These are phyloP conservation scores for Yamadazyma taylorii DNA, from an alignment of 1,139 yeast species.

Conservation along the genomic window DNA sequence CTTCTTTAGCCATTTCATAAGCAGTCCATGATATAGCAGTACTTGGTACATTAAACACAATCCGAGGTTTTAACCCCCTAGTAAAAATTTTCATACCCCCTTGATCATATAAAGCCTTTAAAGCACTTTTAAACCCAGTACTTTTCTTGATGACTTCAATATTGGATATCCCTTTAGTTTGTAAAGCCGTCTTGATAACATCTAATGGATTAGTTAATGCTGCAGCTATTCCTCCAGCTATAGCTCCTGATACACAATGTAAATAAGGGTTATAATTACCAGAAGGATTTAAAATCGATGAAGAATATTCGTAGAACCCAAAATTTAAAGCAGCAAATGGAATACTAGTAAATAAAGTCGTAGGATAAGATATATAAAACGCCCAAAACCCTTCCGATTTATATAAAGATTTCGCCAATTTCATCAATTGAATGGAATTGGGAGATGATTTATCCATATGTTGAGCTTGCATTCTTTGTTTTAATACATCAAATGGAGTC, in stretches of 20 bases:
- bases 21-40: slow-evolving; percentile 99
- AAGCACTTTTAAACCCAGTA: slow-evolving; percentile 72
- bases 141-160: slow-evolving; percentile 55
- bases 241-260: slow-evolving; percentile 92
- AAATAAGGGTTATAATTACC: slow-evolving; percentile 82
- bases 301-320: slow-evolving; percentile 85
- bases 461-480: slow-evolving; percentile 58
- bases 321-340: slow-evolving; percentile 97
- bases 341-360: slow-evolving; percentile 87
- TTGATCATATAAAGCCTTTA: slow-evolving; percentile 60
- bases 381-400: slow-evolving; percentile 76
- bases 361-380: slow-evolving; percentile 91
- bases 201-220: slow-evolving; percentile 96
- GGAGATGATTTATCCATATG: slow-evolving; percentile 10
- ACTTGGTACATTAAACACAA: slow-evolving; percentile 91
- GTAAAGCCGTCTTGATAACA: slow-evolving; percentile 89
- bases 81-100: slow-evolving; percentile 73
- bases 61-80: slow-evolving; percentile 88
- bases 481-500: slow-evolving; percentile 97
- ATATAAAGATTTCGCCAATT: slow-evolving; percentile 53
- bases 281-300: slow-evolving; percentile 75
- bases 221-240: slow-evolving; percentile 96
- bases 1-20: slow-evolving; percentile 93
- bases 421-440: slow-evolving; percentile 29
- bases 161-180: slow-evolving; percentile 63